Percentiles rank a stretch among this genome's conserved stretches.
These are phyloP conservation scores for Podaxis carcinomalis DNA, from an alignment of 768 basidiomycete genomes.

Conservation along the genomic window DNA sequence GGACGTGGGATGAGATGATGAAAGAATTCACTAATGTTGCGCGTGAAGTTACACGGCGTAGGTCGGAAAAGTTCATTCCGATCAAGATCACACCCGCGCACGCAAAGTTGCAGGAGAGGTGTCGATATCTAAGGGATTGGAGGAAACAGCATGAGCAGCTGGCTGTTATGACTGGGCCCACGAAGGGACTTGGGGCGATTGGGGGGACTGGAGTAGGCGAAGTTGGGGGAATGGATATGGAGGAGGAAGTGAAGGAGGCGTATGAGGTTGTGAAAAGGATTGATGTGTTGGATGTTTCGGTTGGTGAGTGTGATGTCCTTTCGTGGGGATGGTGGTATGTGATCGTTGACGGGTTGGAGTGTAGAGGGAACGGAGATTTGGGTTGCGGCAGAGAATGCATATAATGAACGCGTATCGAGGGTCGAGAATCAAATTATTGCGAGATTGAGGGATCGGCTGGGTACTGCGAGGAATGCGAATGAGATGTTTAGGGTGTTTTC, in stretches of 20 bases:
- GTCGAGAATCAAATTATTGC: constrained; percentile 99
- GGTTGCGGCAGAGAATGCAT: constrained; percentile 95
- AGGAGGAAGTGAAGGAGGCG: constrained; percentile 93
- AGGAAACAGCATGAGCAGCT: constrained; percentile 97
- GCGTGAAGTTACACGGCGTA: constrained; percentile 87
- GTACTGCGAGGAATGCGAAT: constrained; percentile 94
- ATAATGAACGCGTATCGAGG: constrained; percentile 94
- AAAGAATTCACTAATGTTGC: constrained; percentile 93
- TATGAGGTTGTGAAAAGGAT: constrained; percentile 98
- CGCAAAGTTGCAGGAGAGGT: constrained; percentile 84
- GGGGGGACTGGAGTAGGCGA: constrained; percentile 93
- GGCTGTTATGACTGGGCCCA: constrained; percentile 94
- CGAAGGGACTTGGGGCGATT: constrained; percentile 71
- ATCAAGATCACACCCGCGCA: constrained; percentile 94
- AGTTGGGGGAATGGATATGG: constrained; percentile 94
- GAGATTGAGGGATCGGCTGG: constrained; percentile 83
- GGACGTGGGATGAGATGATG: constrained; percentile 84
- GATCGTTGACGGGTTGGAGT: neutral
- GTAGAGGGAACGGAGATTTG: constrained; percentile 96
- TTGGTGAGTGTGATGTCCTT: constrained; percentile 45
- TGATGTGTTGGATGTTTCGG: constrained; percentile 91
- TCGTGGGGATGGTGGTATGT: neutral
- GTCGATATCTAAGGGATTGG: constrained; percentile 86
- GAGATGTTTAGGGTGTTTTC: constrained; percentile 99
- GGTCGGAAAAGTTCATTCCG: constrained; percentile 90